A percentile compares a stretch with the other conserved stretches of the same genome.
phyloP scores from a whole-genome alignment of 139 green algal genomes.

The Diplosphaera chodatii region DNA sequence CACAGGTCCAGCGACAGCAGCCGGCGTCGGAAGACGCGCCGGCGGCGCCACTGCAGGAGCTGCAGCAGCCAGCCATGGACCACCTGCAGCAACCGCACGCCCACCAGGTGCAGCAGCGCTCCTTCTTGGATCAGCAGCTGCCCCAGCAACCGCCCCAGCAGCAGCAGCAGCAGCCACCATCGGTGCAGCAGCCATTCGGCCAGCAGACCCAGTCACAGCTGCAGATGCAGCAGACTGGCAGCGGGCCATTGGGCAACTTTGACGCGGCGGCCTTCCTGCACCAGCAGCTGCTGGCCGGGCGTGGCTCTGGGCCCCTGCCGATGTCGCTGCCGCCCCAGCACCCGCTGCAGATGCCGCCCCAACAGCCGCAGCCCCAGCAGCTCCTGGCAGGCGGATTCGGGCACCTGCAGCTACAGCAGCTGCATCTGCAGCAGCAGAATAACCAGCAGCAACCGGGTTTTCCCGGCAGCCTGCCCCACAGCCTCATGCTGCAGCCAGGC shows the following conservation, averaged over 20 bases:
- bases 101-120: constrained; percentile 11
- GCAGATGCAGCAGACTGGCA: constrained; percentile 9
- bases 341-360: constrained; percentile 15
- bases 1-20: constrained; percentile 7
- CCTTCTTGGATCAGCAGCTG: no score
- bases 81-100: constrained; percentile 7
- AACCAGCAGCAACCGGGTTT: not conserved
- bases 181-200: not conserved
- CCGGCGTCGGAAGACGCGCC: no score
- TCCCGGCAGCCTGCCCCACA: no score
- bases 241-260: not conserved
- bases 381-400: constrained; percentile 2
- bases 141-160: constrained; percentile 11
- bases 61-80: not conserved
- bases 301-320: not conserved
- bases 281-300: constrained; percentile 14
- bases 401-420: not conserved
- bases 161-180: constrained; percentile 5
- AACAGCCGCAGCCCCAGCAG: constrained; percentile 16
- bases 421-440: not conserved
- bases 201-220: not conserved
- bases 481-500: no score
- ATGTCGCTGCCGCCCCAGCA: not conserved
- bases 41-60: no score
- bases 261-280: not conserved